Evolutionary conservation across 768 basidiomycete genomes (phyloP).

Genomic region (Hortiboletus flavorubellus): DNA sequence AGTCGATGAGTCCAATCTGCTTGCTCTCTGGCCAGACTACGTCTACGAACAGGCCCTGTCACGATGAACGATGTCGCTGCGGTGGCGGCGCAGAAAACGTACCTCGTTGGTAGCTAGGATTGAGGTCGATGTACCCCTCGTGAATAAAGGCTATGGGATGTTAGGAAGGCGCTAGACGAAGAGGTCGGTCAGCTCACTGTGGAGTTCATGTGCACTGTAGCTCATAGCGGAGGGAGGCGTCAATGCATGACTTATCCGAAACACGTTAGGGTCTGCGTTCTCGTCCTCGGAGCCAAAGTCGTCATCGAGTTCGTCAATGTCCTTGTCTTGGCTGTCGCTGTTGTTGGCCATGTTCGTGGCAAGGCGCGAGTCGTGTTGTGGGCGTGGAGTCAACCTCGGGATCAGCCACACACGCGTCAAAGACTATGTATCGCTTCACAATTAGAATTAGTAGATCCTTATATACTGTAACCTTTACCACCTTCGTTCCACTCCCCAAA

Average conservation of each 20-base stretch:
- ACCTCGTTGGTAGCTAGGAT: conserved; percentile 75
- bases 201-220: conserved; percentile 44
- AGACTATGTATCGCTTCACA: no score
- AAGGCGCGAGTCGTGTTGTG: neutral
- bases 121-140: conserved; percentile 64
- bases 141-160: conserved; percentile 54
- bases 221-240: conserved; percentile 39
- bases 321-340: conserved; percentile 30
- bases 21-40: conserved; percentile 75
- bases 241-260: conserved; percentile 43
- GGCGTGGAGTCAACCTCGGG: neutral
- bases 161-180: neutral
- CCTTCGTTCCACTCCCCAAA: conserved; percentile 34
- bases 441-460: neutral
- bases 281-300: conserved; percentile 41
- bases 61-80: neutral
- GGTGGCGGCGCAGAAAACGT: conserved; percentile 5
- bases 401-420: conserved; percentile 20
- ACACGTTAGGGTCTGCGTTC: conserved; percentile 37
- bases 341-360: conserved; percentile 18
- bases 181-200: conserved; percentile 35
- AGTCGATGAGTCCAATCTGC: conserved; percentile 54
- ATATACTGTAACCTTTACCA: conserved; percentile 3
- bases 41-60: conserved; percentile 38
- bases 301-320: conserved; percentile 48